Evolutionary conservation across 2,329 filamentous ascomycete genomes (phyloP).

Genomic region (Elsinoe perseae): DNA sequence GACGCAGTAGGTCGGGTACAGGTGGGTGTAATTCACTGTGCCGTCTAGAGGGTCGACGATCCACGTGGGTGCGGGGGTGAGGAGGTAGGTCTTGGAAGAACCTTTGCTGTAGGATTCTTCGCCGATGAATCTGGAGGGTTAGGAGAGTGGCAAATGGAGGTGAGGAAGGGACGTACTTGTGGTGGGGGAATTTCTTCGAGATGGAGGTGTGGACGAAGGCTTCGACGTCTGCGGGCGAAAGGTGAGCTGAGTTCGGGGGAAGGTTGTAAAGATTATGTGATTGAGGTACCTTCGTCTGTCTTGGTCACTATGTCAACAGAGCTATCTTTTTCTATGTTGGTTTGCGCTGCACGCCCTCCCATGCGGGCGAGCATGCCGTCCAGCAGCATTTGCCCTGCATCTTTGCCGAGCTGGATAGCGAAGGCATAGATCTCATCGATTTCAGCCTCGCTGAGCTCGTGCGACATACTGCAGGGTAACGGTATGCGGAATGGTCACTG

Average conservation of each 20-base stretch:
- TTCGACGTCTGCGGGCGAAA: conserved; percentile 54
- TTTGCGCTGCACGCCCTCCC: conserved; percentile 24
- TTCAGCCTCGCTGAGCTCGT: conserved; percentile 30
- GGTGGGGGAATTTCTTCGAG: conserved; percentile 52
- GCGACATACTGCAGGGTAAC: background rate
- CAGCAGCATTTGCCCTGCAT: conserved; percentile 61
- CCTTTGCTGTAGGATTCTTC: conserved; percentile 69
- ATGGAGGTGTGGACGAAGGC: conserved; percentile 59
- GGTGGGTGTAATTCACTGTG: conserved; percentile 74
- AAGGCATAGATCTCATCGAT: conserved; percentile 62
- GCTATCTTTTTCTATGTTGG: conserved; percentile 60
- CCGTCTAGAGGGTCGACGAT: conserved; percentile 70
- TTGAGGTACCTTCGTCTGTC: conserved; percentile 62
- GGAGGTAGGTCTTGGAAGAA: conserved; percentile 59
- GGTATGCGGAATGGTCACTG: background rate
- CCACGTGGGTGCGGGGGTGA: conserved; percentile 60
- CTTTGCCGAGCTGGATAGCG: conserved; percentile 60
- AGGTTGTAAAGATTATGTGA: background rate
- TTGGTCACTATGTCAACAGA: conserved; percentile 71
- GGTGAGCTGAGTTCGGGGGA: conserved; percentile 18
- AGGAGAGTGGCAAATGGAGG: conserved; percentile 11
- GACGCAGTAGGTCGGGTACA: conserved; percentile 75
- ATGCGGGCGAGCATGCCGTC: conserved; percentile 54
- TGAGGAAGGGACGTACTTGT: conserved; percentile 47
- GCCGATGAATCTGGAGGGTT: conserved; percentile 57